phyloP scores from a whole-genome alignment of 2,329 filamentous ascomycete species.

The Claviceps fusiformis region DNA sequence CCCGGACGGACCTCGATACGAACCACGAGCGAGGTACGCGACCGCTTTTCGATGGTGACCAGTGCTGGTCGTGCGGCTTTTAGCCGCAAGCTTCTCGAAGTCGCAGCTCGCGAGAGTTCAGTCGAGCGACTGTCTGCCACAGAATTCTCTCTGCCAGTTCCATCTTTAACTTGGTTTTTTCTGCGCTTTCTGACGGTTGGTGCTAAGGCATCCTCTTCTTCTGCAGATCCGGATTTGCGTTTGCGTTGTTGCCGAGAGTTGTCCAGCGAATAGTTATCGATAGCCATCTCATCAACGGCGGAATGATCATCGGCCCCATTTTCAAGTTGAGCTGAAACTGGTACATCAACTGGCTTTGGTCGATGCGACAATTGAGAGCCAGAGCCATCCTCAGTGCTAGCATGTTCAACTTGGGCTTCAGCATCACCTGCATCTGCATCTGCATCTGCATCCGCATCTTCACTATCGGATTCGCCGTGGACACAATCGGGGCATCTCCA shows the following conservation, averaged over 20 bases:
- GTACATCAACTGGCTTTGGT: constrained; percentile 27
- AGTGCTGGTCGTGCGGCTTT: constrained; percentile 29
- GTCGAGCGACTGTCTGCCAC: constrained; percentile 14
- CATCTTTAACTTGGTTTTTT: constrained; percentile 32
- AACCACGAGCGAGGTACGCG: constrained; percentile 21
- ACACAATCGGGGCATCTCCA: constrained; percentile 41
- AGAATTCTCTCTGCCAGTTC: constrained; percentile 22
- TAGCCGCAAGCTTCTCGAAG: constrained; percentile 46
- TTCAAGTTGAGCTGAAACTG: constrained; percentile 26
- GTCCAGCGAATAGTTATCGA: constrained; percentile 61
- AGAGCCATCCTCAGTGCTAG: constrained; percentile 11
- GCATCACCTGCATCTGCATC: constrained; percentile 12
- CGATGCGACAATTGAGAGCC: constrained; percentile 16
- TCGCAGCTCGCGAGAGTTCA: constrained; percentile 13
- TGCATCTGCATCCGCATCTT: constrained; percentile 9
- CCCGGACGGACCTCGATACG: constrained; percentile 24
- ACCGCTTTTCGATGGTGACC: constrained; percentile 27
- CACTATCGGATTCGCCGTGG: constrained; percentile 14
- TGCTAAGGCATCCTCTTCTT: constrained; percentile 40
- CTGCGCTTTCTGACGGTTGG: constrained; percentile 40
- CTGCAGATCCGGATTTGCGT: constrained; percentile 65
- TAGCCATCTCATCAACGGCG: constrained; percentile 59
- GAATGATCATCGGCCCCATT: constrained; percentile 36
- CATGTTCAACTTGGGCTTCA: constrained; percentile 15
- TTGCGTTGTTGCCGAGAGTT: constrained; percentile 69